Base-by-base conservation (phyloP, 1,284 basidiomycete species). In the Malassezia yamatoensis region DNA sequence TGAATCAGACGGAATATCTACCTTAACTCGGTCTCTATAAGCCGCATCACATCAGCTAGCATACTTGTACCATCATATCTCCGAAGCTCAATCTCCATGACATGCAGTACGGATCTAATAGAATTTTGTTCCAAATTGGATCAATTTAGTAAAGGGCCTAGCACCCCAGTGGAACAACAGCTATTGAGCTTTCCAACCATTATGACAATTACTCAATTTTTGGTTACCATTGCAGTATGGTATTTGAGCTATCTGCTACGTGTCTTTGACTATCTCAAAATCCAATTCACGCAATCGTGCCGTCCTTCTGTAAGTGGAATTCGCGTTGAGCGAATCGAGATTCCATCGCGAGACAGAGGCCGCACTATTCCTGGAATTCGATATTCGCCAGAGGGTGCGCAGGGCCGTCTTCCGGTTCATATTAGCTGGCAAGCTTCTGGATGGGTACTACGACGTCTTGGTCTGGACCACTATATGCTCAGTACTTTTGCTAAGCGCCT, bases 1-100 rank as follows among this genome's bases (percentile, higher is more conserved):
- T 90, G 82, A 11, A 18, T 48, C 15, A 54, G 53, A 3, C 5
- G 6, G 1, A 20, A n/a, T 8, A 29, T 48, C 11, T 44, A 54
- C 53, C 53, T 54, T 87, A 75, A 64, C 55, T 72, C 68, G 21
- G 60, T 65, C 53, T 75, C 70, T 47, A 73, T 75, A 6, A 72
- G 62, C 3, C 18, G 39, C 42, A 70, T 68, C 38, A 77, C 69
- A 34, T 48, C 49, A 7, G 53, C 49, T 47, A 76, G 61, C 45
- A 73, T 62, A 18, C 81, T 78, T 76, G 88, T 86, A 65, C 85
- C 85, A 50, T 76, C 67, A 76, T 90, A 90, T 64, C 80, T 81
- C 61, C 83, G 79, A 76, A 88, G 87, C 47, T 78, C 67, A 62
- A 89, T 21, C 4, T 18, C 32, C 13, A 29, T 29, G 7, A 29